A percentile compares a stretch with the other conserved stretches of the same genome.
Evolutionary conservation across 140 eudicot species (phyloP).

Genomic region (Stevia rebaudiana): DNA sequence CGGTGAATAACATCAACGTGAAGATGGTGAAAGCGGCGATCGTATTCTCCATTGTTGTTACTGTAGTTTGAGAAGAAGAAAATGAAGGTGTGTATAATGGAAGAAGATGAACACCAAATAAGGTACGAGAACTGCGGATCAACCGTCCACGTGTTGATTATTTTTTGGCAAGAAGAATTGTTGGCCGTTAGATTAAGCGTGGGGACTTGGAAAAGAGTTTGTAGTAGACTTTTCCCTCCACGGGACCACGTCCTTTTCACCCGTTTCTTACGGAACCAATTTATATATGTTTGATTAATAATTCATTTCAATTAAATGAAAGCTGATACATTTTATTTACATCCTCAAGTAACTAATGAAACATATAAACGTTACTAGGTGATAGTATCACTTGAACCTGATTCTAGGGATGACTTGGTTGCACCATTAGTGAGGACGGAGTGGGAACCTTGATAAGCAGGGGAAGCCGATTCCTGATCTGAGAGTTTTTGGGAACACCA

Average conservation of each 20-base stretch:
- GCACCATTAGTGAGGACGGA: too few relatives aligned
- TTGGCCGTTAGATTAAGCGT: conserved; percentile 17
- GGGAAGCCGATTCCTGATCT: too few relatives aligned
- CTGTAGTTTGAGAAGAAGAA: not conserved
- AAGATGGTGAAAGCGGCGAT: conserved; percentile 24
- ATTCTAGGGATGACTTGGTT: too few relatives aligned
- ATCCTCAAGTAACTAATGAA: too few relatives aligned
- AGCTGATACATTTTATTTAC: too few relatives aligned
- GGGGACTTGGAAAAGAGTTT: not conserved
- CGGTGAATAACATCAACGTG: conserved; percentile 11
- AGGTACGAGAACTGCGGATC: not conserved
- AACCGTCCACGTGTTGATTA: conserved; percentile 23
- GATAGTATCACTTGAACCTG: too few relatives aligned
- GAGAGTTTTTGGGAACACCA: too few relatives aligned
- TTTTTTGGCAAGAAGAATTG: not conserved
- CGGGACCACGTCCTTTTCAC: not conserved
- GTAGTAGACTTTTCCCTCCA: conserved; percentile 5
- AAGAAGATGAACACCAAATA: not conserved
- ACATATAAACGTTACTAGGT: too few relatives aligned
- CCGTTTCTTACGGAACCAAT: too few relatives aligned
- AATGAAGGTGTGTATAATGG: not conserved
- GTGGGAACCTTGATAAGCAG: too few relatives aligned
- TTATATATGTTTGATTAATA: too few relatives aligned
- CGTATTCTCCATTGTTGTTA: conserved; percentile 21
- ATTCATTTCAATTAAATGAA: too few relatives aligned